Conservation (phyloP, 106 monocot species). For the Platanthera guangdongensis region DNA sequence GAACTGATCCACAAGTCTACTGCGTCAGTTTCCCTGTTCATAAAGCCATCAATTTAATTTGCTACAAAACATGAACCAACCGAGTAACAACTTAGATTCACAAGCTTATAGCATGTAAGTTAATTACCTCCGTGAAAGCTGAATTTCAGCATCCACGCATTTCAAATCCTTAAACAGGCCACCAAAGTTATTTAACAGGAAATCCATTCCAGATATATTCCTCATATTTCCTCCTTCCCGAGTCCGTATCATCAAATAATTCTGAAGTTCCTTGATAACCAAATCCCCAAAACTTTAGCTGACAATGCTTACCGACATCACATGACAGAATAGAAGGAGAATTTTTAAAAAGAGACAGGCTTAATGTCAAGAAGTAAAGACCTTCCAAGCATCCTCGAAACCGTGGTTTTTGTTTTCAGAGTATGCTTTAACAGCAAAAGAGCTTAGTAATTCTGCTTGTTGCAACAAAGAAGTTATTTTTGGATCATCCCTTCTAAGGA, state of each 20-base stretch:
- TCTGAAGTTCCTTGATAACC: conserved; percentile 61
- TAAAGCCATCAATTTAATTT: conserved; percentile 2
- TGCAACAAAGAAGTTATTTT: conserved; percentile 64
- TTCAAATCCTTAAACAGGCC: conserved; percentile 55
- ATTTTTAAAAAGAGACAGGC: neutral
- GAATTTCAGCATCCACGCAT: conserved; percentile 21
- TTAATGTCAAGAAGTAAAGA: conserved; percentile 8
- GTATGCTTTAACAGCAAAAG: conserved; percentile 68
- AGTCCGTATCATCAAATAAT: conserved; percentile 42
- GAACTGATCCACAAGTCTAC: conserved; percentile 21
- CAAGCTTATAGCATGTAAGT: neutral
- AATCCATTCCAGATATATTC: conserved; percentile 31
- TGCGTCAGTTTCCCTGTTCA: conserved; percentile 20
- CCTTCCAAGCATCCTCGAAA: conserved; percentile 91
- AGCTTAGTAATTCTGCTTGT: conserved; percentile 71
- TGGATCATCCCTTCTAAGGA: conserved; percentile 66
- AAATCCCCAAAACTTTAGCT: conserved; percentile 4
- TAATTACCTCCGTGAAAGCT: conserved; percentile 28
- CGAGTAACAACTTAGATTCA: neutral
- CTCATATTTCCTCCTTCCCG: conserved; percentile 25
- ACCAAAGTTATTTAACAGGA: conserved; percentile 48
- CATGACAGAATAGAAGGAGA: neutral
- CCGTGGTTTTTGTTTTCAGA: conserved; percentile 41
- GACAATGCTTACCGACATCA: neutral
- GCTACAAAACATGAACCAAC: neutral